Percentiles rank a stretch among this genome's conserved stretches.
Evolutionary conservation across 2,329 filamentous ascomycete genomes (phyloP).

Genomic region (Aspergillus sp.): DNA sequence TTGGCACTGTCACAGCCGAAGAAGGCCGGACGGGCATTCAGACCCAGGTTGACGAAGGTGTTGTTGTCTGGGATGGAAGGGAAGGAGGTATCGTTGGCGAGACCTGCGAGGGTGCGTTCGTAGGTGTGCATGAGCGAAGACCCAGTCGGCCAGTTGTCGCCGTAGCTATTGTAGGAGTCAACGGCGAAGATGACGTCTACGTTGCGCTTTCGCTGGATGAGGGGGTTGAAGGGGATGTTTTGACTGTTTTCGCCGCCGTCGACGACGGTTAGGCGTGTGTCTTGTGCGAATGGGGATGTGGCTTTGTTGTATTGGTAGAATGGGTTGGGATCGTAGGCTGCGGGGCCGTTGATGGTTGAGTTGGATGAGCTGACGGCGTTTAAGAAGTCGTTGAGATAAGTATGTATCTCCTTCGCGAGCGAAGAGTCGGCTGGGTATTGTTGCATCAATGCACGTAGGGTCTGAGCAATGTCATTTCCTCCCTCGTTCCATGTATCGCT

Average conservation of each 20-base stretch:
- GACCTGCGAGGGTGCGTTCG: conserved; percentile 55
- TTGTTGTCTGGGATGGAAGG: conserved; percentile 68
- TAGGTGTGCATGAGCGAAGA: conserved; percentile 71
- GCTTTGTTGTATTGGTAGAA: conserved; percentile 63
- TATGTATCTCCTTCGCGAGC: conserved; percentile 45
- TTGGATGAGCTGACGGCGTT: conserved; percentile 23
- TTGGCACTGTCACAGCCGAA: conserved; percentile 72
- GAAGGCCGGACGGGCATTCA: conserved; percentile 72
- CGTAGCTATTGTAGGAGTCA: conserved; percentile 71
- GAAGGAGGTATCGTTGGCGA: conserved; percentile 66
- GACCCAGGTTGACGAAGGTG: conserved; percentile 71
- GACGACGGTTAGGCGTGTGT: conserved; percentile 61
- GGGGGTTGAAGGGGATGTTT: conserved; percentile 73
- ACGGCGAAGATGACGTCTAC: conserved; percentile 80
- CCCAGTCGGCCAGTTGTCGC: conserved; percentile 69
- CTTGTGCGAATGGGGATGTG: conserved; percentile 54
- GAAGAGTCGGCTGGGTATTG: conserved; percentile 52
- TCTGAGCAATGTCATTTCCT: conserved; percentile 63
- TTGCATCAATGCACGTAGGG: conserved; percentile 47
- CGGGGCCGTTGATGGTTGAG: conserved; percentile 66
- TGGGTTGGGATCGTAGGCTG: conserved; percentile 69
- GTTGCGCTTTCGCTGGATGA: conserved; percentile 66
- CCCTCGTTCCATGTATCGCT: conserved; percentile 33
- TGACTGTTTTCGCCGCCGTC: conserved; percentile 75
- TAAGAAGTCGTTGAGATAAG: too few species aligned